A percentile compares a stretch with the other conserved stretches of the same genome.
Evolutionary conservation across 306 rosid species (phyloP).

Genomic region (Dalbergia cultrata): DNA sequence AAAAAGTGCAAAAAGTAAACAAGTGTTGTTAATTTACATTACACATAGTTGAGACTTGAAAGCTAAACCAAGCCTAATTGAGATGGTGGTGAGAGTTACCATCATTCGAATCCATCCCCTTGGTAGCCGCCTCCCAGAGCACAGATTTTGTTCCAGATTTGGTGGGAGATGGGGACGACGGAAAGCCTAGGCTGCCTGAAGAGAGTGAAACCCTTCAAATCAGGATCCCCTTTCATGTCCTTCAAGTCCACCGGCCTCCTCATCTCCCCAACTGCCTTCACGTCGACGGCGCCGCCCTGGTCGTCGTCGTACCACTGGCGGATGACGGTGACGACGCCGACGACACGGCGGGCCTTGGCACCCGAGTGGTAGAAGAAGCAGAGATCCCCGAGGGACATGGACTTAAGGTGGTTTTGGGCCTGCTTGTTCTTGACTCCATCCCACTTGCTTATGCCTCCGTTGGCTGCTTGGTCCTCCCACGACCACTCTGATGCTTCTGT

Average conservation of each 20-base stretch:
- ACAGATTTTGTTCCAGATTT: conserved; percentile 67
- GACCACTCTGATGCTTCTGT: conserved; percentile 92
- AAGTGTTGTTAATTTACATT: too few species aligned
- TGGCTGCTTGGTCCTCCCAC: conserved; percentile 86
- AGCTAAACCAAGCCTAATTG: neutral
- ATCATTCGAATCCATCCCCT: conserved; percentile 58
- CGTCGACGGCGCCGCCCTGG: conserved; percentile 65
- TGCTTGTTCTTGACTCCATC: conserved; percentile 94
- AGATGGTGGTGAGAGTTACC: neutral
- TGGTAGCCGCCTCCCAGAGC: conserved; percentile 78
- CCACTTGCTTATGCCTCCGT: conserved; percentile 81
- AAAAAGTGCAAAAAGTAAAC: neutral
- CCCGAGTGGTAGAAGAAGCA: conserved; percentile 94
- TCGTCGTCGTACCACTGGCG: conserved; percentile 64
- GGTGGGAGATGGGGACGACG: conserved; percentile 69
- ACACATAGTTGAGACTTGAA: neutral
- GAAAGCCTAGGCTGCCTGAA: conserved; percentile 80
- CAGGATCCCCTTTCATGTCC: conserved; percentile 70
- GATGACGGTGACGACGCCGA: conserved; percentile 75
- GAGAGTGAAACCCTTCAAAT: conserved; percentile 63
- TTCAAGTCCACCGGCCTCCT: conserved; percentile 71
- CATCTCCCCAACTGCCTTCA: conserved; percentile 84
- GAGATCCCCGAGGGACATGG: conserved; percentile 71
- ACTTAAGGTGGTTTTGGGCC: conserved; percentile 82
- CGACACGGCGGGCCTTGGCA: conserved; percentile 74